Percentiles rank a stretch among this genome's conserved stretches.
These are phyloP conservation scores for Ustilago crameri DNA, from an alignment of 1,284 basidiomycete species.

Conservation along the genomic window DNA sequence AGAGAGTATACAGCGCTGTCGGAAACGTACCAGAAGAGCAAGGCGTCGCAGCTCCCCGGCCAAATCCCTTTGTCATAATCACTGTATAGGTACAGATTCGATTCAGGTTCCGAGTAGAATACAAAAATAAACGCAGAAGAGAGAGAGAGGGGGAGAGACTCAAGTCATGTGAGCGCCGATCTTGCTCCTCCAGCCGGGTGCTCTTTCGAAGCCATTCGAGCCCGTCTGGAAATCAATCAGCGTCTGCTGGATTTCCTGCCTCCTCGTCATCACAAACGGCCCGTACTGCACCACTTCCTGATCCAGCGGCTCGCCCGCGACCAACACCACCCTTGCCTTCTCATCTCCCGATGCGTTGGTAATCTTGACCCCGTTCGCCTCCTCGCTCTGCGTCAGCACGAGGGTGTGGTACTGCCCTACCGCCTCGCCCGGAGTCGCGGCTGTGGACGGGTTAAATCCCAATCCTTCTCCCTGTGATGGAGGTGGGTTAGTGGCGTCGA, in stretches of 20 bases:
- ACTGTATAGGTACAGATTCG: no score
- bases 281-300: slow-evolving; percentile 89
- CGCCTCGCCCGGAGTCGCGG: neutral
- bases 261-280: slow-evolving; percentile 79
- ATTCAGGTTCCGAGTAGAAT: no score
- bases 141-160: neutral
- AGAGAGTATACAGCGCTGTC: no score
- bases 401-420: slow-evolving; percentile 80
- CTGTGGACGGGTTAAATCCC: slow-evolving; percentile 9
- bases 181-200: slow-evolving; percentile 84
- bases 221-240: slow-evolving; percentile 83
- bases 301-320: slow-evolving; percentile 87
- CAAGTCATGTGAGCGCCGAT: slow-evolving; percentile 70
- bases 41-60: no score
- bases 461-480: neutral
- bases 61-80: no score
- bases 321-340: slow-evolving; percentile 67
- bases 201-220: slow-evolving; percentile 89
- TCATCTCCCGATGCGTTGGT: slow-evolving; percentile 66
- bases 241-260: slow-evolving; percentile 83
- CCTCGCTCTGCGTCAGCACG: slow-evolving; percentile 70
- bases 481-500: slow-evolving; percentile 62
- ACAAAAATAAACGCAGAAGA: no score
- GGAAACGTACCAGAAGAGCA: no score
- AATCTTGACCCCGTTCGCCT: slow-evolving; percentile 76